Percentiles rank a stretch among this genome's conserved stretches.
These are phyloP conservation scores for Cystofilobasidium macerans DNA, from an alignment of 768 basidiomycete genomes.

Conservation along the genomic window DNA sequence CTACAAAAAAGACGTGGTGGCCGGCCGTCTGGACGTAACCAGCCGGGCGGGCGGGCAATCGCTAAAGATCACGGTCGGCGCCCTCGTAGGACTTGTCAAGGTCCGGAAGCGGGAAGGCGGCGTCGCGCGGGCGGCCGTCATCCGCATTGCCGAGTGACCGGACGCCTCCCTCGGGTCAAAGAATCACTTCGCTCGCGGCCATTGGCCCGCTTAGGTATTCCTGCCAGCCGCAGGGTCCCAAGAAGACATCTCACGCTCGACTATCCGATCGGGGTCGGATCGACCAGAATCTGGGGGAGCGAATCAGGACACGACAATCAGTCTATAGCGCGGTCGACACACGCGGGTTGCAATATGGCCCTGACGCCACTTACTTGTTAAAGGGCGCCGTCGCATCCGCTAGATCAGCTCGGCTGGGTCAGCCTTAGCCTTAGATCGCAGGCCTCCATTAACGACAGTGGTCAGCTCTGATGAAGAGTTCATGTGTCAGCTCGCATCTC, in stretches of 20 bases:
- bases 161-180: no score
- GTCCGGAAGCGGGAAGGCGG: conserved; percentile 15
- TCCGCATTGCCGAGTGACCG: neutral
- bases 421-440: conserved; percentile 54
- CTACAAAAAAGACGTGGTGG: conserved; percentile 14
- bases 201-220: no score
- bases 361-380: conserved; percentile 56
- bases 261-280: no score
- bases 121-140: conserved; percentile 8
- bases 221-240: no score
- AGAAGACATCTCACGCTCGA: no score
- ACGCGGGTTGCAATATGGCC: no score
- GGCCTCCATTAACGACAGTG: conserved; percentile 34
- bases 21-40: neutral
- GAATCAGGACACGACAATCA: no score
- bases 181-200: no score
- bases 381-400: no score
- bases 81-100: conserved; percentile 21
- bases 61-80: neutral
- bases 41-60: neutral
- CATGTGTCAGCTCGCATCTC: no score
- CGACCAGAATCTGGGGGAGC: neutral
- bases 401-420: conserved; percentile 77
- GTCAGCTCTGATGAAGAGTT: no score
- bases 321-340: neutral